phyloP scores from a whole-genome alignment of 176 grass and related monocot genomes.

The Melocanna baccifera region DNA sequence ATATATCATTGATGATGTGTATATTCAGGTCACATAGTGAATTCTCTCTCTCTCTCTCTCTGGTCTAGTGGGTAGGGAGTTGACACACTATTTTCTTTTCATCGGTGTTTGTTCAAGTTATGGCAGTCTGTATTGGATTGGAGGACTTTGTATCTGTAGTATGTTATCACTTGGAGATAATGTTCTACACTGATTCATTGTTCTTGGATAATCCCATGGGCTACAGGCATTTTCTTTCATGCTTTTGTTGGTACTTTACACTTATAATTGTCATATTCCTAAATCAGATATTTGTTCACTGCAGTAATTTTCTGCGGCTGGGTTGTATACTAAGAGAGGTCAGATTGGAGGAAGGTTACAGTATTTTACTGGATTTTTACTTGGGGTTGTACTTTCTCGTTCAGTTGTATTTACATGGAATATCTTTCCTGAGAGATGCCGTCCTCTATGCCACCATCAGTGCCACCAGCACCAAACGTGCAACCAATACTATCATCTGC shows the following conservation, averaged over 20 bases:
- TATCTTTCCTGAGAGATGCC: slow-evolving; percentile 43
- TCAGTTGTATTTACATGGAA: slow-evolving; percentile 42
- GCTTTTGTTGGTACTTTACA: slow-evolving; percentile 5
- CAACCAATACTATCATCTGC: slow-evolving; percentile 46
- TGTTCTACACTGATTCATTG: slow-evolving; percentile 14
- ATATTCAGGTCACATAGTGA: neutral
- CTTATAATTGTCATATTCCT: neutral
- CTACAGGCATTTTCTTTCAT: slow-evolving; percentile 3
- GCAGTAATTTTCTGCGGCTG: slow-evolving; percentile 24
- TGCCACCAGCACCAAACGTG: slow-evolving; percentile 32
- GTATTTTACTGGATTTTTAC: neutral
- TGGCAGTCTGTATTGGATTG: neutral
- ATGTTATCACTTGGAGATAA: neutral
- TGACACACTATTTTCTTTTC: neutral
- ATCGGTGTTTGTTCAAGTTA: neutral
- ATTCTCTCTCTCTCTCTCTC: neutral
- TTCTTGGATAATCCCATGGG: neutral
- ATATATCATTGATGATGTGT: neutral
- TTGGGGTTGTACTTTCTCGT: neutral
- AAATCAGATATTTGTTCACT: slow-evolving; percentile 34
- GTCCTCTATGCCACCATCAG: slow-evolving; percentile 36
- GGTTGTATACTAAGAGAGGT: neutral
- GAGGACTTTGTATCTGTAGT: neutral
- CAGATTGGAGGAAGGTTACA: neutral
- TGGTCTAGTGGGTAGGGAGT: neutral